Evolutionary conservation across 148 eudicot genomes (phyloP).

Genomic region (Polygonum aviculare): DNA sequence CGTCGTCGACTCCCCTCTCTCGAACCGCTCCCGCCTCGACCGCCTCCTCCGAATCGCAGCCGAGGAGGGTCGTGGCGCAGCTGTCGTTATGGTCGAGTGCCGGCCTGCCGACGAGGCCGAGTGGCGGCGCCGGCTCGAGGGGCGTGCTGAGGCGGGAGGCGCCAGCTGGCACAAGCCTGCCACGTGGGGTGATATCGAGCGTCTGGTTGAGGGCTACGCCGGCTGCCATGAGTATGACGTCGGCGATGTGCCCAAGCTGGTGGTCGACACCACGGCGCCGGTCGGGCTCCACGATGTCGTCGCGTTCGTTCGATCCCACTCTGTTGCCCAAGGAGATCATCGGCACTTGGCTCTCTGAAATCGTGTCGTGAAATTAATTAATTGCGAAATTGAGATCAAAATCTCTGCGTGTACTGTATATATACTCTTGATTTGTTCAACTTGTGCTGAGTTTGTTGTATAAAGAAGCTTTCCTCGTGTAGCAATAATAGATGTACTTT

Average conservation of each 20-base stretch:
- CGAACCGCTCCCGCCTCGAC: slow-evolving; percentile 45
- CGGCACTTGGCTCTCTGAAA: neutral
- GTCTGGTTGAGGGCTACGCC: slow-evolving; percentile 42
- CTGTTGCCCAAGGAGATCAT: neutral
- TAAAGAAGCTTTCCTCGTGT: too few species aligned
- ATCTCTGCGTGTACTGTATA: too few species aligned
- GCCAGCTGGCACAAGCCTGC: slow-evolving; percentile 65
- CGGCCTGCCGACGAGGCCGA: slow-evolving; percentile 27
- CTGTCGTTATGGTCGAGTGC: slow-evolving; percentile 44
- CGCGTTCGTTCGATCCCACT: slow-evolving; percentile 25
- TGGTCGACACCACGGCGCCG: slow-evolving; percentile 53
- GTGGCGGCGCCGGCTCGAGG: slow-evolving; percentile 43
- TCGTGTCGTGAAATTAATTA: neutral
- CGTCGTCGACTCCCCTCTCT: slow-evolving; percentile 68
- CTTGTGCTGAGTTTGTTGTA: too few species aligned
- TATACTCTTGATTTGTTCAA: too few species aligned
- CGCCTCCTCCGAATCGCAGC: slow-evolving; percentile 25
- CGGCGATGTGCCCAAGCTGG: slow-evolving; percentile 50
- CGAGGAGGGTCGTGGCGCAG: slow-evolving; percentile 22
- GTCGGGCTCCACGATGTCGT: slow-evolving; percentile 24
- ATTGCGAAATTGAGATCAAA: neutral
- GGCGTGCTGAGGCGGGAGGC: slow-evolving; percentile 14
- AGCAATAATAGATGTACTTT: too few species aligned
- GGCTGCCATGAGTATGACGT: slow-evolving; percentile 66
- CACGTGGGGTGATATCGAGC: slow-evolving; percentile 60